These are phyloP conservation scores for Sporothrix sp. DNA, from an alignment of 2,329 filamentous ascomycete species.

Conservation along the genomic window DNA sequence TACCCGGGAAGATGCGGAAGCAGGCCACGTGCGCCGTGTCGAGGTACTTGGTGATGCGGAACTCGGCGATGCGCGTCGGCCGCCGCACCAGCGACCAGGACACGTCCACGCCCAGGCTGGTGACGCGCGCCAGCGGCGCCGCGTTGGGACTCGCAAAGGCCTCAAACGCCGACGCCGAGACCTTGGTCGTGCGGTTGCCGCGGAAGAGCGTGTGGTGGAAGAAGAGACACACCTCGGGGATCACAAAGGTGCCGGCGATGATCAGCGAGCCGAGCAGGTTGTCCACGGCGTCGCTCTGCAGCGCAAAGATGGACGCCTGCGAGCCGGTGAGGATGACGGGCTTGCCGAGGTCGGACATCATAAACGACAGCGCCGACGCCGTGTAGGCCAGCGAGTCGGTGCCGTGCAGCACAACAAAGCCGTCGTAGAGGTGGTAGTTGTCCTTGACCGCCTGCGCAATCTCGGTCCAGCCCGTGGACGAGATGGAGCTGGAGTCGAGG, in stretches of 20 bases:
- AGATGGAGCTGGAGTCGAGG: constrained; percentile 84
- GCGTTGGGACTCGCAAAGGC: constrained; percentile 86
- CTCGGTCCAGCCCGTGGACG: constrained; percentile 74
- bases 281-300: constrained; percentile 85
- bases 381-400: constrained; percentile 87
- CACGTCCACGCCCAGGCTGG: constrained; percentile 69
- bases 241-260: constrained; percentile 83
- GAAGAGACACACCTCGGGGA: constrained; percentile 87
- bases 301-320: constrained; percentile 77
- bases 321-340: constrained; percentile 79
- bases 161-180: constrained; percentile 75
- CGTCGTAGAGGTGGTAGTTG: constrained; percentile 84
- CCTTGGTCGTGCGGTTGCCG: constrained; percentile 80
- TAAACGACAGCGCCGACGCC: constrained; percentile 82
- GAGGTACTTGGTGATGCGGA: constrained; percentile 63
- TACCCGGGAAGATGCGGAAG: constrained; percentile 82
- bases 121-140: constrained; percentile 70
- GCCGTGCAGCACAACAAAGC: constrained; percentile 83
- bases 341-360: constrained; percentile 84
- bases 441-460: constrained; percentile 70
- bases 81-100: constrained; percentile 70
- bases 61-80: constrained; percentile 63
- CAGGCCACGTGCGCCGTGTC: constrained; percentile 86
- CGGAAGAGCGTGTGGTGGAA: constrained; percentile 88
- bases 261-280: constrained; percentile 83